Conservation (phyloP, 1,284 basidiomycete species). For the Leccinum solheimii region DNA sequence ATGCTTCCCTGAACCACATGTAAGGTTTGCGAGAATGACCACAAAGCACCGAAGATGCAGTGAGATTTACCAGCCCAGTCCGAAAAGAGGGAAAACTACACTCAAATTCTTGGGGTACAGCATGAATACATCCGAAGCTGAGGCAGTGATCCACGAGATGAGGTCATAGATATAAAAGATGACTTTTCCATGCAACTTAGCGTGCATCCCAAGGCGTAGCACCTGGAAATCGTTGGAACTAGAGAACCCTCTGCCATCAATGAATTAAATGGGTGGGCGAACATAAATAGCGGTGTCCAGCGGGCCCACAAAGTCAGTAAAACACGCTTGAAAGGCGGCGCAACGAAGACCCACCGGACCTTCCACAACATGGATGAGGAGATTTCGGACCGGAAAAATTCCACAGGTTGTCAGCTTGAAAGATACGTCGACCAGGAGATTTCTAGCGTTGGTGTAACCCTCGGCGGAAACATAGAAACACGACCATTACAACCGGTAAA, state of each 20-base stretch:
- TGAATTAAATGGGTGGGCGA: conserved; percentile 1
- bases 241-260: conserved; percentile 2
- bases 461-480: conserved; percentile 1
- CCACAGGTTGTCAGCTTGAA: neutral
- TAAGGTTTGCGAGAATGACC: conserved; percentile 1
- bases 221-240: neutral
- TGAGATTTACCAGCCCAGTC: neutral
- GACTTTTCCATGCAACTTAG: neutral
- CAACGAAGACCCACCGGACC: neutral
- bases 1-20: conserved; percentile 1
- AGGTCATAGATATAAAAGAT: neutral
- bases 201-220: neutral
- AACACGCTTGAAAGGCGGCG: neutral
- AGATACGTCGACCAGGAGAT: neutral
- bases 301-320: neutral
- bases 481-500: neutral
- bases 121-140: neutral
- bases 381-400: neutral
- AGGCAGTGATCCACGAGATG: neutral
- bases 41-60: neutral
- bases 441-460: neutral
- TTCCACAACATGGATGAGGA: neutral
- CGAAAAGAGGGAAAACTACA: neutral
- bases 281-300: neutral
- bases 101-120: conserved; percentile 1